Percentiles rank a stretch among this genome's conserved stretches.
Evolutionary conservation across 495 filamentous ascomycete species (phyloP).

Genomic region (Pyrenopolyporus hunteri): DNA sequence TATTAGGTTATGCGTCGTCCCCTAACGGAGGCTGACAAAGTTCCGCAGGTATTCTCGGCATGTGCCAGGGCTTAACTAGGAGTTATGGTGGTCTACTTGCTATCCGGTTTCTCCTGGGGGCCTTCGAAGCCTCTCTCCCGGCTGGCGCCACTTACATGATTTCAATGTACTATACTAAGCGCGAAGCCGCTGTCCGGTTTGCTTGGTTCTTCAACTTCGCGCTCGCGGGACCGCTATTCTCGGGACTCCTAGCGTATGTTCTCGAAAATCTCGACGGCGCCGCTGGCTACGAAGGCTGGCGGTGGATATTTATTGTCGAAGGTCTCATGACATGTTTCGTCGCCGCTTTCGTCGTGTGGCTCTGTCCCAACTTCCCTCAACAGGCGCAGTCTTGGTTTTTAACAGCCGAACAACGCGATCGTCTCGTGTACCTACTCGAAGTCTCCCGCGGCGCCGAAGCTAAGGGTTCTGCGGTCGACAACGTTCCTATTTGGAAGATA

Average conservation of each 20-base stretch:
- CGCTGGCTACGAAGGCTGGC: conserved; percentile 68
- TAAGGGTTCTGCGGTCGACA: conserved; percentile 23
- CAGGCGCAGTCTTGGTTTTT: conserved; percentile 66
- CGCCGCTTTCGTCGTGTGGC: conserved; percentile 67
- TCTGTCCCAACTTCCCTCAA: conserved; percentile 78
- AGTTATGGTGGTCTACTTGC: conserved; percentile 32
- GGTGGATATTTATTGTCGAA: conserved; percentile 75
- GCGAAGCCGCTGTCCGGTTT: conserved; percentile 34
- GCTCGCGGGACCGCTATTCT: conserved; percentile 35
- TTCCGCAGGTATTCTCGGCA: conserved; percentile 23
- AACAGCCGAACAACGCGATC: conserved; percentile 62
- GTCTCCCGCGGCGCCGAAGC: conserved; percentile 21
- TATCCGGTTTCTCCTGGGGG: conserved; percentile 33
- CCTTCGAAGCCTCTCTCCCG: conserved; percentile 33
- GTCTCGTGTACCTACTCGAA: conserved; percentile 66
- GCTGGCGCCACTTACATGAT: conserved; percentile 40
- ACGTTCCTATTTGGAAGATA: conserved; percentile 30
- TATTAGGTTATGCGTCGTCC: background rate
- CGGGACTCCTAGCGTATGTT: conserved; percentile 68
- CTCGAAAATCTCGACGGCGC: conserved; percentile 67
- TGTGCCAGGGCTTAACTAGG: conserved; percentile 32
- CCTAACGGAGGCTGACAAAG: conserved; percentile 6
- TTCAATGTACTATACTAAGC: conserved; percentile 40
- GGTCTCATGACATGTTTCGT: conserved; percentile 68
- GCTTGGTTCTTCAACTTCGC: conserved; percentile 42